Conservation (phyloP, 495 filamentous ascomycete genomes). For the Penicillium subrubescens region DNA sequence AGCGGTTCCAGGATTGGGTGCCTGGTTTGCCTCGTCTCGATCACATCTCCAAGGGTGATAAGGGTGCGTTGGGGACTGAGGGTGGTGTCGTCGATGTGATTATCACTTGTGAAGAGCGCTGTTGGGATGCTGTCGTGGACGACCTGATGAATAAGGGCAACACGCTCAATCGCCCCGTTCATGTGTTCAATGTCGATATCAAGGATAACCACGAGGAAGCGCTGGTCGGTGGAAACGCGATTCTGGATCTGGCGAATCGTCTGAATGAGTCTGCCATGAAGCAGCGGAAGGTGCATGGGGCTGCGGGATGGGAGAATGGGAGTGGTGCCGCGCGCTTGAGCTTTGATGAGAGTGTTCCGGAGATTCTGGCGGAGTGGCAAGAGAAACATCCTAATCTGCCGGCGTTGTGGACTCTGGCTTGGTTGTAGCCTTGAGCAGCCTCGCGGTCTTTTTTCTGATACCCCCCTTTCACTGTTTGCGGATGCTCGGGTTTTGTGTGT, state of each 20-base stretch:
- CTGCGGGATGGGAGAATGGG: slow-evolving; percentile 68
- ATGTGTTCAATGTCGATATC: slow-evolving; percentile 98
- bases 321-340: slow-evolving; percentile 65
- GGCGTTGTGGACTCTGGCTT: slow-evolving; percentile 90
- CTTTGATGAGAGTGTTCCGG: slow-evolving; percentile 93
- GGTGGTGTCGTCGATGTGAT: slow-evolving; percentile 92
- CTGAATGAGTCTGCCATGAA: slow-evolving; percentile 80
- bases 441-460: slow-evolving; percentile 7
- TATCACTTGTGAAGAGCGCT: slow-evolving; percentile 96
- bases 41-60: slow-evolving; percentile 57
- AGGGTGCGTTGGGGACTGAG: slow-evolving; percentile 78
- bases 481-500: neutral
- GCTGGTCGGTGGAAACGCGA: slow-evolving; percentile 84
- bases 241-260: slow-evolving; percentile 85
- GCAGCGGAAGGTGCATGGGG: slow-evolving; percentile 67
- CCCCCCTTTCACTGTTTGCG: slow-evolving; percentile 2
- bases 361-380: slow-evolving; percentile 94
- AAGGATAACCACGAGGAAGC: slow-evolving; percentile 98
- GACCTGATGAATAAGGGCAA: slow-evolving; percentile 84
- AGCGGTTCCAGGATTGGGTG: slow-evolving; percentile 98
- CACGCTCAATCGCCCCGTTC: slow-evolving; percentile 84
- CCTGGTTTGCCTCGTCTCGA: slow-evolving; percentile 79
- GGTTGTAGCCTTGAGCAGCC: slow-evolving; percentile 64
- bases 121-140: slow-evolving; percentile 98
- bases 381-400: slow-evolving; percentile 90